Base-by-base conservation (phyloP, 345 rosid genomes). In the Hirschfeldia incana region DNA sequence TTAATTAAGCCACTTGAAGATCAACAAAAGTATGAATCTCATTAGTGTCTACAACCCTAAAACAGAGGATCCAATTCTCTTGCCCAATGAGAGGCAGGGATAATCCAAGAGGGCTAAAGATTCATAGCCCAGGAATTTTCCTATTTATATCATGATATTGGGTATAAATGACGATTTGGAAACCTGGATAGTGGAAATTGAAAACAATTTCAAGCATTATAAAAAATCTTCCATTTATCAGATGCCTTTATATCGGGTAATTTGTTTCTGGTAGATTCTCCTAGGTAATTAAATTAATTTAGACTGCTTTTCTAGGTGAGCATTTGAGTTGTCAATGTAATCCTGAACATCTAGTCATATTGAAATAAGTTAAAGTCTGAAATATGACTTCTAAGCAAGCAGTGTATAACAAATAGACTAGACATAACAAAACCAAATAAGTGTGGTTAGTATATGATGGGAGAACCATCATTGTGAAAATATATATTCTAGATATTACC, bases 21-120 rank as follows among this genome's bases (percentile, higher is more conserved):
- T 75, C 76, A 75, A 42, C 64, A 57, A 70, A 80, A 75, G 64
- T 57, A 80, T 55, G 44, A 59, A 11, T 57, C 6, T 75, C 71
- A 57, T 70, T 69, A 75, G 64, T 69, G 73, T 75, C 80, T 70
- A 80, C 66, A 75, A 80, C 80, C 83, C 83, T 80, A 80, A 64
- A 62, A 64, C 72, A 70, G 66, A 80, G 83, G 76, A 80, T 80
- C 83, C 72, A 80, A 80, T 75, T 80, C 76, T 65, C 64, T 75
- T 58, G 59, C 15, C 83, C 83, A 70, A 65, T 75, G 83, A 65
- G 67, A 75, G 76, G 76, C 72, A 70, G 55, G 75, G 16, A 65
- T 44, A 4, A 70, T 39, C 63, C 80, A 75, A 75, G 72, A 70
- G 37, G 61, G 46, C 64, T 65, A 70, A 57, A 36, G 34, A 53